These are phyloP conservation scores for Vitis rotundifolia DNA, from an alignment of 164 flowering plant genomes.

Conservation along the genomic window DNA sequence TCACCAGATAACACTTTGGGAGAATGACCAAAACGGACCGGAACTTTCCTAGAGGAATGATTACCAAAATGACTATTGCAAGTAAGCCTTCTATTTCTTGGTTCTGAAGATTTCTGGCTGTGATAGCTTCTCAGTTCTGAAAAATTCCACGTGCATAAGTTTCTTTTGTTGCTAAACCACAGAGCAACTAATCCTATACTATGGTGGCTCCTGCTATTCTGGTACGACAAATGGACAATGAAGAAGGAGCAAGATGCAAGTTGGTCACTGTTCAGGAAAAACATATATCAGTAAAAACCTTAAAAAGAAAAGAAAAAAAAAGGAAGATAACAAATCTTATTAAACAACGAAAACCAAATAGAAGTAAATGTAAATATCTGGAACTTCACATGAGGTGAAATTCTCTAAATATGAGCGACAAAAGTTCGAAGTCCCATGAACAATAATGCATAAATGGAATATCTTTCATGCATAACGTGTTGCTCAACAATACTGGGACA, in stretches of 20 bases:
- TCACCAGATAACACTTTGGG: slow-evolving; percentile 11
- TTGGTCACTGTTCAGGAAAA: slow-evolving; percentile 9
- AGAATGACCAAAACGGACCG: not conserved
- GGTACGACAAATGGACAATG: not conserved
- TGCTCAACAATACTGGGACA: too few species aligned
- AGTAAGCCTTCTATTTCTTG: not conserved
- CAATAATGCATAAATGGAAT: too few species aligned
- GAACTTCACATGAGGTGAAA: too few species aligned
- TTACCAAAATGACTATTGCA: not conserved
- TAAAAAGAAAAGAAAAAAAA: too few species aligned
- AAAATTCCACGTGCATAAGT: too few species aligned
- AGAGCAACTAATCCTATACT: not conserved
- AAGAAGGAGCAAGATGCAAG: slow-evolving; percentile 5
- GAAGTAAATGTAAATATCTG: too few species aligned
- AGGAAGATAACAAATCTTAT: too few species aligned
- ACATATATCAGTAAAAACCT: not conserved
- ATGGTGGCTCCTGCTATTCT: not conserved
- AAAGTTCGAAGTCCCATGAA: too few species aligned
- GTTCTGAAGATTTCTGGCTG: not conserved
- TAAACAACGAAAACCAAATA: too few species aligned
- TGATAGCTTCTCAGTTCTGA: not conserved
- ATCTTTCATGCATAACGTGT: too few species aligned
- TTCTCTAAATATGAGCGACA: too few species aligned
- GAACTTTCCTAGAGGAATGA: slow-evolving; percentile 10
- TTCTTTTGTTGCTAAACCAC: not conserved